phyloP scores from a whole-genome alignment of 1,284 basidiomycete genomes.

The Cystobasidiaceae sp. region DNA sequence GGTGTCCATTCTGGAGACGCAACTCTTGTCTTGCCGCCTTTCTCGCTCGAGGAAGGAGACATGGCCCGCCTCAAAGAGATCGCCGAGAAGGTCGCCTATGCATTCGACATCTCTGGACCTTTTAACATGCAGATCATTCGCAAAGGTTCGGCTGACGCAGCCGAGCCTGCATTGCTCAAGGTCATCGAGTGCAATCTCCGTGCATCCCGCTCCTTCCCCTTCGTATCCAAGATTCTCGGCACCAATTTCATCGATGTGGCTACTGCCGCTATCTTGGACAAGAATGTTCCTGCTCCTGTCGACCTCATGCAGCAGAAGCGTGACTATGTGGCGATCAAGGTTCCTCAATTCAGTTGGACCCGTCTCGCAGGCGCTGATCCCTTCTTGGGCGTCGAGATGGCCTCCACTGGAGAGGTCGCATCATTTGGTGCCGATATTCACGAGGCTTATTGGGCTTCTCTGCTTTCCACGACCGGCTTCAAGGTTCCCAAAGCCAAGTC shows the following conservation, averaged over 20 bases:
- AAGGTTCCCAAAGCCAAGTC: constrained; percentile 73
- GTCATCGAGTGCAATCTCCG: constrained; percentile 99
- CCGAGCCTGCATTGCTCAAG: constrained; percentile 68
- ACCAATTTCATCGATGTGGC: constrained; percentile 96
- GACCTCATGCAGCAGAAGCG: constrained; percentile 87
- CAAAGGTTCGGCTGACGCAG: constrained; percentile 59
- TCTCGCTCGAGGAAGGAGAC: constrained; percentile 70
- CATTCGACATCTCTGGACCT: constrained; percentile 94
- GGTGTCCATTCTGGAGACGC: constrained; percentile 99
- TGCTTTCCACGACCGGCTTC: constrained; percentile 85
- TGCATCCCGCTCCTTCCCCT: constrained; percentile 96
- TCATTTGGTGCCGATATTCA: constrained; percentile 89
- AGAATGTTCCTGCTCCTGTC: constrained; percentile 85
- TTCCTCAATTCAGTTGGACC: constrained; percentile 98
- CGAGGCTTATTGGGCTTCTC: constrained; percentile 90
- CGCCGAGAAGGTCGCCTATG: constrained; percentile 87
- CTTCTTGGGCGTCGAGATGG: constrained; percentile 96
- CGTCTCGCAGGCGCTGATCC: constrained; percentile 88
- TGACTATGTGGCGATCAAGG: constrained; percentile 95
- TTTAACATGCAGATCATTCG: constrained; percentile 99
- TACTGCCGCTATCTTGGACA: constrained; percentile 81
- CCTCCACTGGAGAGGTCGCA: constrained; percentile 97
- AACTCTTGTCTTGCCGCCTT: constrained; percentile 94
- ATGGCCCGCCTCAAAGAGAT: constrained; percentile 85
- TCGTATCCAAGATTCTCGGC: constrained; percentile 96